phyloP scores from a whole-genome alignment of 2,329 filamentous ascomycete species.

The Beauveria asiatica region DNA sequence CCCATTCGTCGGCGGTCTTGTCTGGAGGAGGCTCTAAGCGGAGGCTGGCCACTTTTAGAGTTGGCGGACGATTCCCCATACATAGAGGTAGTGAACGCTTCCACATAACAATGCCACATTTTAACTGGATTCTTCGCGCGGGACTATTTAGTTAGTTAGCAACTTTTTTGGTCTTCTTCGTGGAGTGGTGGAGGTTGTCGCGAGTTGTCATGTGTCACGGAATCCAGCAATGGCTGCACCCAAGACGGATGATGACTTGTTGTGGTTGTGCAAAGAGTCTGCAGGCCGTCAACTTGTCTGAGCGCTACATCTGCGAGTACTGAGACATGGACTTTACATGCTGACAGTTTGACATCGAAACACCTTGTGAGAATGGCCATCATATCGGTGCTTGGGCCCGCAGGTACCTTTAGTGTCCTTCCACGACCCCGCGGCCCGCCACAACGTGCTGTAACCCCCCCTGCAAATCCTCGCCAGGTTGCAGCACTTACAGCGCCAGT shows the following conservation, averaged over 20 bases:
- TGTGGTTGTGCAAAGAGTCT: not conserved
- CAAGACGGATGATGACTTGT: too few species aligned
- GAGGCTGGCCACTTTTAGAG: slow-evolving; percentile 1
- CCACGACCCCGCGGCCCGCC: not conserved
- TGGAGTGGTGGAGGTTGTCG: not conserved
- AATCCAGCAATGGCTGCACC: not conserved
- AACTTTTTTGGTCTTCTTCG: not conserved
- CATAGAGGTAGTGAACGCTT: not conserved
- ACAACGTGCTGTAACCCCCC: not conserved
- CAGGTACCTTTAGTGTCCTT: not conserved
- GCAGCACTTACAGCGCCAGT: not conserved
- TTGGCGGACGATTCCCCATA: not conserved
- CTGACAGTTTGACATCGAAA: too few species aligned
- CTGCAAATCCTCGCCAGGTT: not conserved
- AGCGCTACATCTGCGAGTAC: too few species aligned
- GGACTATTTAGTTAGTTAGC: too few species aligned
- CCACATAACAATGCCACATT: not conserved
- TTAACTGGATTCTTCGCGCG: not conserved
- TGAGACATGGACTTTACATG: too few species aligned
- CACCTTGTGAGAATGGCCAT: too few species aligned
- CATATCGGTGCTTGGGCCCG: too few species aligned
- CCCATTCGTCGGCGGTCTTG: slow-evolving; percentile 11
- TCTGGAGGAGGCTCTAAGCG: not conserved
- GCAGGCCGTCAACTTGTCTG: not conserved
- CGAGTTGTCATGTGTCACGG: slow-evolving; percentile 5